A percentile compares a stretch with the other conserved stretches of the same genome.
Evolutionary conservation across 1,284 basidiomycete species (phyloP).

Genomic region (Ganoderma meredithae): DNA sequence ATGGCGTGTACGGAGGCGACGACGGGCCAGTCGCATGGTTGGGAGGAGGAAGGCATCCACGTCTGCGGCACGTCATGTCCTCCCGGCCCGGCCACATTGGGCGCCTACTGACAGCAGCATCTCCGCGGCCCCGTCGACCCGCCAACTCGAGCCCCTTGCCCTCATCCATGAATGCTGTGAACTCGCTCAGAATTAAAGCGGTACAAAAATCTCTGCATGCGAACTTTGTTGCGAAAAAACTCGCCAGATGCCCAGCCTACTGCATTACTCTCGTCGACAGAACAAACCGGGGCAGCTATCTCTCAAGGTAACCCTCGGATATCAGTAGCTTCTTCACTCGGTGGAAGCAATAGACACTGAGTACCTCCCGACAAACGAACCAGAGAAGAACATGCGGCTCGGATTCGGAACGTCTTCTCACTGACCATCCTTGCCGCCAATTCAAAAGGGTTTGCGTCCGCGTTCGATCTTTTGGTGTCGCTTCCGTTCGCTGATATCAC

Average conservation of each 20-base stretch:
- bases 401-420: no score
- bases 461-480: background rate
- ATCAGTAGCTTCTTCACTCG: no score
- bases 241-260: background rate
- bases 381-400: no score
- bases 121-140: no score
- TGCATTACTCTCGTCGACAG: background rate
- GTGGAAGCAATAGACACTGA: no score
- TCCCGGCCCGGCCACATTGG: background rate
- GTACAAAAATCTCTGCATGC: background rate
- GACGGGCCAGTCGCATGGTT: background rate
- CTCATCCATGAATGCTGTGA: background rate
- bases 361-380: no score
- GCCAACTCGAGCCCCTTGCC: no score
- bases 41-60: conserved; percentile 11
- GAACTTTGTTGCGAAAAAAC: background rate
- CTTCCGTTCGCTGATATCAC: background rate
- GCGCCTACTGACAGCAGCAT: background rate
- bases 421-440: background rate
- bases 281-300: no score
- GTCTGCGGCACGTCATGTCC: conserved; percentile 14
- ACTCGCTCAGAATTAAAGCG: background rate
- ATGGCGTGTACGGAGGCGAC: background rate
- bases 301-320: no score
- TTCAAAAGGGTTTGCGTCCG: background rate